Base-by-base conservation (phyloP, 1,284 basidiomycete genomes). In the Chalciporus sp. region DNA sequence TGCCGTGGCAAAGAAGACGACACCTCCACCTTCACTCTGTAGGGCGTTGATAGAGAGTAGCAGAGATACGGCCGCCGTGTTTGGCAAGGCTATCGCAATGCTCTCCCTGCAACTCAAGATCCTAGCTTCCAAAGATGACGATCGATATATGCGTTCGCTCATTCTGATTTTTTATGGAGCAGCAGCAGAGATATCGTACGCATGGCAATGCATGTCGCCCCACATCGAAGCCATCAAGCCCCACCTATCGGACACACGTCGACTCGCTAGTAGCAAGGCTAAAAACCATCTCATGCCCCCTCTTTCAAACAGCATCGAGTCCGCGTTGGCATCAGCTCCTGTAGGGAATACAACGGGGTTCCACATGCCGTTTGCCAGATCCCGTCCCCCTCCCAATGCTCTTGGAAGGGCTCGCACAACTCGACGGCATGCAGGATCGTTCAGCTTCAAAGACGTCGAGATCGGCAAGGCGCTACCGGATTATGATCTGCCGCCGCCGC, bases 371-470 rank as follows among this genome's bases (percentile, higher is more conserved):
- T 64, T 67, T 42, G 75, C 72, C 14, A 72, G 78, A 57, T 74
- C 71, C 14, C 78, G 81, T n/a, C 67, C 56, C 7, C 59, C 64
- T 6, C 58, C 64, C 19, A 56, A 60, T 37, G 55, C 55, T 8
- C 51, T 69, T 26, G 60, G 67, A n/a, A 67, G 73, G 54, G 61
- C 66, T 43, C 72, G 73, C 52, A 83, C 78, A 62, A 81, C 80
- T 57, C 82, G 94, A n/a, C 80, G 94, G 20, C 92, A 96, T 68
- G 94, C 91, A 1, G 94, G 94, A 7, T 96, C 94, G 1, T 97
- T 96, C 75, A 95, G 92, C 60, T 88, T 82, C 33, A 90, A 93
- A 66, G 94, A 97, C 68, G 89, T 97, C 1, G 88, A 95, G 69
- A 85, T 92, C 52, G 94, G 94, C 35, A 92, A 88, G 71, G 78